phyloP scores from a whole-genome alignment of 495 filamentous ascomycete species.

The Penicillium crystallinum region DNA sequence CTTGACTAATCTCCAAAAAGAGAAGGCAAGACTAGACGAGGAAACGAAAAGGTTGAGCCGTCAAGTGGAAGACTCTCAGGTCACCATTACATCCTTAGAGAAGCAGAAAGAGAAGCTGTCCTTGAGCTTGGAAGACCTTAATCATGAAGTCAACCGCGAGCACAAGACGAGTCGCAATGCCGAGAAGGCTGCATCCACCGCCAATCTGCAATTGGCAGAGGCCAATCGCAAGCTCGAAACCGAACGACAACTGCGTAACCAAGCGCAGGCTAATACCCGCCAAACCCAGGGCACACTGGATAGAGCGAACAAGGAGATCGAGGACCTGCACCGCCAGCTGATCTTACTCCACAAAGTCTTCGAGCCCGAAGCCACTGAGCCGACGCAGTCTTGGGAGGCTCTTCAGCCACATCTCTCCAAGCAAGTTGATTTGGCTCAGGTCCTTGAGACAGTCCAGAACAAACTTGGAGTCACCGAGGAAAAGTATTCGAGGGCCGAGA shows the following conservation, averaged over 20 bases:
- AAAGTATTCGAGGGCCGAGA: conserved; percentile 75
- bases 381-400: conserved; percentile 56
- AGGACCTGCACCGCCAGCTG: conserved; percentile 71
- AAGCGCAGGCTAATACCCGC: conserved; percentile 81
- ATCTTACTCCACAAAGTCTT: conserved; percentile 80
- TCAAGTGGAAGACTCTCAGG: conserved; percentile 81
- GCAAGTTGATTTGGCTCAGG: conserved; percentile 78
- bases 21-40: conserved; percentile 80
- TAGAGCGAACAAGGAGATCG: conserved; percentile 68
- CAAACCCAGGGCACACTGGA: conserved; percentile 76
- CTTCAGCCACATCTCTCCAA: conserved; percentile 53
- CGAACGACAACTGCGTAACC: conserved; percentile 76
- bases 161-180: conserved; percentile 88
- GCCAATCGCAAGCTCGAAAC: conserved; percentile 84
- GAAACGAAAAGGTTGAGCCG: conserved; percentile 74
- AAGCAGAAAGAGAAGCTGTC: conserved; percentile 96
- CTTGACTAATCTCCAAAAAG: conserved; percentile 68
- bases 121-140: conserved; percentile 84
- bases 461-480: conserved; percentile 82
- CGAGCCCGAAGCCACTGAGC: conserved; percentile 65
- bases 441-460: conserved; percentile 83
- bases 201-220: conserved; percentile 80
- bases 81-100: conserved; percentile 79
- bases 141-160: conserved; percentile 86
- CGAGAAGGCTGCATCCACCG: conserved; percentile 81